Conservation (phyloP, 768 basidiomycete species). For the Calvatia gigantea region DNA sequence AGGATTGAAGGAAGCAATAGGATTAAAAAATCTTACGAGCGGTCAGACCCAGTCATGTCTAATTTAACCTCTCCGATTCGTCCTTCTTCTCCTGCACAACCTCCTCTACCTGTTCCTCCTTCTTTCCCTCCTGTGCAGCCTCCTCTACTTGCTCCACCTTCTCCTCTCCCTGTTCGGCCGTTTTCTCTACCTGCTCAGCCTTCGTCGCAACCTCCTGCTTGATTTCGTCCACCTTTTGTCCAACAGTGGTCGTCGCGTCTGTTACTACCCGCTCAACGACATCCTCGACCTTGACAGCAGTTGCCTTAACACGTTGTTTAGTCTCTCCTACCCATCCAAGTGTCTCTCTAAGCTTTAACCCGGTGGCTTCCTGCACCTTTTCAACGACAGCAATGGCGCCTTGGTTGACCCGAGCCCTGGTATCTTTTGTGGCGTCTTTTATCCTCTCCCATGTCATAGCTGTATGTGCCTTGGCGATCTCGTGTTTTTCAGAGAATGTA, state of each 20-base stretch:
- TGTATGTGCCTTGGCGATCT: slow-evolving; percentile 56
- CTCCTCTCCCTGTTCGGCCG: slow-evolving; percentile 18
- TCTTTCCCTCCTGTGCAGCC: slow-evolving; percentile 7
- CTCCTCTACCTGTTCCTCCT: slow-evolving; percentile 18
- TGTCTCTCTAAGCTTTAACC: slow-evolving; percentile 65
- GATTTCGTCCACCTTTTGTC: slow-evolving; percentile 16
- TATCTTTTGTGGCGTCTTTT: slow-evolving; percentile 46
- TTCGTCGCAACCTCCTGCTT: slow-evolving; percentile 10
- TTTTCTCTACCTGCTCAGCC: slow-evolving; percentile 8
- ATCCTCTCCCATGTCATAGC: slow-evolving; percentile 56
- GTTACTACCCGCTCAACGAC: slow-evolving; percentile 22
- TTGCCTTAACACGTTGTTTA: slow-evolving; percentile 18
- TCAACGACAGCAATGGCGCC: slow-evolving; percentile 47
- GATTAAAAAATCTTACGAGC: not conserved
- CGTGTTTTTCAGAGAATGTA: slow-evolving; percentile 62
- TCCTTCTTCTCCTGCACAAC: slow-evolving; percentile 19
- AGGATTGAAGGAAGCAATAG: not conserved
- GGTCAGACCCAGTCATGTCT: not conserved
- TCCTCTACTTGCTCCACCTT: slow-evolving; percentile 20
- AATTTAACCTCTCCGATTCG: slow-evolving; percentile 10
- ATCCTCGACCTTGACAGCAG: slow-evolving; percentile 21
- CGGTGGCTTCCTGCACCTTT: slow-evolving; percentile 64
- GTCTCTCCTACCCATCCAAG: slow-evolving; percentile 38
- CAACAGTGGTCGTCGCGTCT: slow-evolving; percentile 6
- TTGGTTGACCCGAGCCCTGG: slow-evolving; percentile 38